Percentiles rank a stretch among this genome's conserved stretches.
Evolutionary conservation across 495 filamentous ascomycete species (phyloP).

Genomic region (Peziza echinospora): DNA sequence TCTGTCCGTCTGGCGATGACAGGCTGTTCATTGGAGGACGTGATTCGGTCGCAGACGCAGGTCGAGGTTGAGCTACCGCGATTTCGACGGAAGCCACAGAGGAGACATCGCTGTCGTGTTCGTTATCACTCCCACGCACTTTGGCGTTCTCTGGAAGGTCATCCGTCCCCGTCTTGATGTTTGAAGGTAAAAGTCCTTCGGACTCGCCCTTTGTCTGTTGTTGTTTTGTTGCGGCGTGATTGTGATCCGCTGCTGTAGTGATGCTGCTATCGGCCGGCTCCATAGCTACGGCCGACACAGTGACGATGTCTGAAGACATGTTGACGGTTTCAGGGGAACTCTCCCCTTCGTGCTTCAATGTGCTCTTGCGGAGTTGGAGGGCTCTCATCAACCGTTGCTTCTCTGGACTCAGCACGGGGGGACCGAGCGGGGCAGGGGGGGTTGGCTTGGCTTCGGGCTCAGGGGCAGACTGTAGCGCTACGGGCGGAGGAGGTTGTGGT

Average conservation of each 20-base stretch:
- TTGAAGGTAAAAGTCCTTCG: too few species aligned
- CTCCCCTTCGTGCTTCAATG: slow-evolving; percentile 13
- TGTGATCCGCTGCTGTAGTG: neutral
- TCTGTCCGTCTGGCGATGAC: too few species aligned
- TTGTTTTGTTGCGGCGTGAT: too few species aligned
- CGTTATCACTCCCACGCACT: neutral
- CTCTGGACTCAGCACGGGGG: slow-evolving; percentile 54
- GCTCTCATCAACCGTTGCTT: slow-evolving; percentile 87
- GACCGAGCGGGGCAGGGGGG: slow-evolving; percentile 22
- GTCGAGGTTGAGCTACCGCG: neutral
- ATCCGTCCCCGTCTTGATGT: too few species aligned
- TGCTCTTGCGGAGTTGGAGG: slow-evolving; percentile 66
- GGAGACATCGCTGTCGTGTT: neutral
- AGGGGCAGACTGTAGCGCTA: slow-evolving; percentile 6
- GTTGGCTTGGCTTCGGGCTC: neutral
- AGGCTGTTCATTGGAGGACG: too few species aligned
- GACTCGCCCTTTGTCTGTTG: neutral
- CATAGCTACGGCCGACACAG: neutral
- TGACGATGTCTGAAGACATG: neutral
- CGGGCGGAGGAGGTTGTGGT: too few species aligned
- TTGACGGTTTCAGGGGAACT: neutral
- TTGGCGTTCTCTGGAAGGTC: neutral
- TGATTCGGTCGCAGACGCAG: too few species aligned
- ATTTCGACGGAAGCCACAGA: neutral
- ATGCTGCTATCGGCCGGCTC: neutral